Percentiles rank a stretch among this genome's conserved stretches.
phyloP scores from a whole-genome alignment of 2,329 filamentous ascomycete genomes.

The Orbilia oligospora region DNA sequence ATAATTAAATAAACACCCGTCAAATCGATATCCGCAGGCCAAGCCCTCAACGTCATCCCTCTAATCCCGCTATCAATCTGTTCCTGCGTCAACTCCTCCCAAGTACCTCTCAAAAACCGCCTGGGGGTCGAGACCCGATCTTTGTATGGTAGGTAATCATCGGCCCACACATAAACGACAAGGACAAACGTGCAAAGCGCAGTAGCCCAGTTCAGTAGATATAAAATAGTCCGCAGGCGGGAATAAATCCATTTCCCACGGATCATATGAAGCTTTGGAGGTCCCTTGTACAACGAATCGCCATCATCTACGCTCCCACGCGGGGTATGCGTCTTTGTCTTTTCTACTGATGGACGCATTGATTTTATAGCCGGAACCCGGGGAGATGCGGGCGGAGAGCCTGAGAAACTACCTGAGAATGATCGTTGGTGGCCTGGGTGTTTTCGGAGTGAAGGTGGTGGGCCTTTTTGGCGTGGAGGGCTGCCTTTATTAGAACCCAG shows the following conservation, averaged over 20 bases:
- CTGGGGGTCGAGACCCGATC: constrained; percentile 41
- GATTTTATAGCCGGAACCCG: constrained; percentile 57
- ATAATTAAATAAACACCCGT: constrained; percentile 60
- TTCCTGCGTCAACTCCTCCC: constrained; percentile 49
- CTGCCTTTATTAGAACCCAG: constrained; percentile 52
- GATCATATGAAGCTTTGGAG: constrained; percentile 57
- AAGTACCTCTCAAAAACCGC: constrained; percentile 44
- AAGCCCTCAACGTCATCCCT: constrained; percentile 55
- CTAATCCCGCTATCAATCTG: constrained; percentile 38
- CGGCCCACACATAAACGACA: constrained; percentile 50
- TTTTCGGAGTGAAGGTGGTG: constrained; percentile 27
- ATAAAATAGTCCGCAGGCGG: constrained; percentile 50
- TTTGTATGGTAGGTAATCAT: constrained; percentile 52
- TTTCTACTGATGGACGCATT: constrained; percentile 58
- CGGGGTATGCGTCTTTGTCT: constrained; percentile 51
- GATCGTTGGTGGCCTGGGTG: constrained; percentile 48
- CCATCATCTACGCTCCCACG: constrained; percentile 52
- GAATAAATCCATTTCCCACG: constrained; percentile 60
- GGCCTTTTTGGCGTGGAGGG: constrained; percentile 36
- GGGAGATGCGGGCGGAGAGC: constrained; percentile 49
- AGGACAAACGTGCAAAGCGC: constrained; percentile 49
- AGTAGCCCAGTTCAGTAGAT: constrained; percentile 49
- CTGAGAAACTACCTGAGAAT: constrained; percentile 37
- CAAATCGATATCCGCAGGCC: constrained; percentile 56
- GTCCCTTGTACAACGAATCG: constrained; percentile 45